Evolutionary conservation across 2,329 filamentous ascomycete species (phyloP).

Genomic region (Pseudogymnoascus sp.): DNA sequence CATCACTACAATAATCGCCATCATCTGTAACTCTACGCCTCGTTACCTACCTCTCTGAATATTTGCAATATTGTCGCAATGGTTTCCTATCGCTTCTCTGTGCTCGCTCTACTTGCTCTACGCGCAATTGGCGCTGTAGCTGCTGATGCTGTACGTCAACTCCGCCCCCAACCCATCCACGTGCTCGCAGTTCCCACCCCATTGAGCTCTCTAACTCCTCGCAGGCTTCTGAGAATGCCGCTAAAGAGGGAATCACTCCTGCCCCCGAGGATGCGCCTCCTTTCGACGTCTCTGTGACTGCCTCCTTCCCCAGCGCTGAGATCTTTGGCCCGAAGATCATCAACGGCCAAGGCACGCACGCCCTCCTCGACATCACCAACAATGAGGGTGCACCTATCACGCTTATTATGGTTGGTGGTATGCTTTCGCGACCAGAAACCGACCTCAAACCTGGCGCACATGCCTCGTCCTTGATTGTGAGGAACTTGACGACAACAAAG

Average conservation of each 20-base stretch:
- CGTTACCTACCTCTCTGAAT: neutral
- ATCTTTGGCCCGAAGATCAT: conserved; percentile 93
- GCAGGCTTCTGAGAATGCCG: conserved; percentile 16
- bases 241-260: conserved; percentile 13
- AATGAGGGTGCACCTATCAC: conserved; percentile 68
- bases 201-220: conserved; percentile 16
- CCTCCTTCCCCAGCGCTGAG: conserved; percentile 55
- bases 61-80: conserved; percentile 36
- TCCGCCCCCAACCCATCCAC: conserved; percentile 22
- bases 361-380: conserved; percentile 76
- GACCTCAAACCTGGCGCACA: conserved; percentile 42
- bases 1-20: neutral
- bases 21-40: neutral
- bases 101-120: conserved; percentile 63
- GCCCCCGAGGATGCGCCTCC: conserved; percentile 30
- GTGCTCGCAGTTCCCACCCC: conserved; percentile 11
- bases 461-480: conserved; percentile 52
- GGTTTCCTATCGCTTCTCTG: conserved; percentile 65
- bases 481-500: conserved; percentile 73
- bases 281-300: conserved; percentile 56
- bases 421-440: conserved; percentile 41
- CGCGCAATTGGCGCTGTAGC: conserved; percentile 58
- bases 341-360: conserved; percentile 80
- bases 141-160: conserved; percentile 48
- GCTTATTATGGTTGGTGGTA: conserved; percentile 69